A percentile compares a stretch with the other conserved stretches of the same genome.
Evolutionary conservation across 2,329 filamentous ascomycete species (phyloP).

Genomic region (Cadophora gregata): DNA sequence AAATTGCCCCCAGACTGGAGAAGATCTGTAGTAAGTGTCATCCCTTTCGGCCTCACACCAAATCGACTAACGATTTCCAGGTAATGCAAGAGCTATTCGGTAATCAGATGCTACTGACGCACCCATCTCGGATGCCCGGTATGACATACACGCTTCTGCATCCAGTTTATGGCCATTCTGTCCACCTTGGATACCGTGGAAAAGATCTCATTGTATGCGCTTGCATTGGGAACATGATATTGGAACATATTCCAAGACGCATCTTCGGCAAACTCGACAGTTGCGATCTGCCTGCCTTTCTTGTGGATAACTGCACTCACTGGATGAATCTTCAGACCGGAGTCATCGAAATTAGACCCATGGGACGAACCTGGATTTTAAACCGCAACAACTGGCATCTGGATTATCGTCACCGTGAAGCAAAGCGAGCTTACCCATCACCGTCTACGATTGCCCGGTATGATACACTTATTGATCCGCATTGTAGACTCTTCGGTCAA

Average conservation of each 20-base stretch:
- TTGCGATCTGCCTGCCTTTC: constrained; percentile 56
- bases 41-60: background rate
- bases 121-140: constrained; percentile 56
- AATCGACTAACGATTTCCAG: constrained; percentile 34
- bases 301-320: constrained; percentile 59
- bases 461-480: constrained; percentile 54
- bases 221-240: constrained; percentile 30
- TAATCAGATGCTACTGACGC: constrained; percentile 55
- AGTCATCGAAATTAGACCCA: constrained; percentile 58
- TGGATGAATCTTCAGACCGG: constrained; percentile 60
- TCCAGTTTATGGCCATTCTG: constrained; percentile 47
- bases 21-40: background rate
- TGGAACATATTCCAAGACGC: constrained; percentile 46
- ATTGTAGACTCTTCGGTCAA: constrained; percentile 40
- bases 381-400: constrained; percentile 50
- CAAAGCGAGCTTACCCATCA: constrained; percentile 16
- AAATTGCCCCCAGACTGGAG: constrained; percentile 59
- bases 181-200: constrained; percentile 61
- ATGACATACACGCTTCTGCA: constrained; percentile 56
- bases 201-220: constrained; percentile 53
- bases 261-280: constrained; percentile 39
- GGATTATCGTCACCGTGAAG: constrained; percentile 41
- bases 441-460: too few relatives aligned
- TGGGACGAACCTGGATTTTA: constrained; percentile 48
- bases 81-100: constrained; percentile 60